Evolutionary conservation across 345 rosid genomes (phyloP), one percentile per base, ranked within the genome.

Genomic region (Pugionium cornutum): DNA sequence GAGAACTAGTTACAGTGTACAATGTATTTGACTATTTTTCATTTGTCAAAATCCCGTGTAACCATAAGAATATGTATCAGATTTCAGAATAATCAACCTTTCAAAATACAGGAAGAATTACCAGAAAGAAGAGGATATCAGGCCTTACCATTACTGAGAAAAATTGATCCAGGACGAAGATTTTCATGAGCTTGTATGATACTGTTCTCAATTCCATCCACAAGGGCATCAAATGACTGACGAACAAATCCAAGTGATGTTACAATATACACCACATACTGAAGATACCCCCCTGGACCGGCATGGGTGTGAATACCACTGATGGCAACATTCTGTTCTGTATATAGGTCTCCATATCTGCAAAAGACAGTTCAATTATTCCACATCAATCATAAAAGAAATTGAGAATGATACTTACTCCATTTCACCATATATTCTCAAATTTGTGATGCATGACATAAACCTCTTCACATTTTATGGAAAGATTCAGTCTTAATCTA

Each of bases 241-340:
- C 85, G 87, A 57, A 94, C 97, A 73, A 90, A 94, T 45, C 99
- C 99, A 58, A 94, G 86, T 39, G 99, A 94, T 48, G 99, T 90
- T 31, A 94, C 79, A 5, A 86, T 80, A 78, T 94, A 94, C 37
- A 81, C 85, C 66, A 91, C 83, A 69, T 94, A 94, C 75, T 94
- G 99, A 57, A 94, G 96, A 75, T 88, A 94, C 11, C 96, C 99
- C 43, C 97, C 99, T 8, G 99, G 96, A 57, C 99, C 99, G 7
- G 99, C 84, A 82, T 94, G 99, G 3, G 97, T 88, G 68, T 90
- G 99, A 76, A 90, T 85, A 53, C 99, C 99, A 69, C 92, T 90
- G 51, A 94, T 90, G 36, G 85, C 99, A 54, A 94, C 92, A 78
- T 94, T 94, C 31, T 80, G 80, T 69, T 88, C 96, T 3, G 88